Conservation (phyloP, 257 asterid genomes). For the Ballota nigra region DNA sequence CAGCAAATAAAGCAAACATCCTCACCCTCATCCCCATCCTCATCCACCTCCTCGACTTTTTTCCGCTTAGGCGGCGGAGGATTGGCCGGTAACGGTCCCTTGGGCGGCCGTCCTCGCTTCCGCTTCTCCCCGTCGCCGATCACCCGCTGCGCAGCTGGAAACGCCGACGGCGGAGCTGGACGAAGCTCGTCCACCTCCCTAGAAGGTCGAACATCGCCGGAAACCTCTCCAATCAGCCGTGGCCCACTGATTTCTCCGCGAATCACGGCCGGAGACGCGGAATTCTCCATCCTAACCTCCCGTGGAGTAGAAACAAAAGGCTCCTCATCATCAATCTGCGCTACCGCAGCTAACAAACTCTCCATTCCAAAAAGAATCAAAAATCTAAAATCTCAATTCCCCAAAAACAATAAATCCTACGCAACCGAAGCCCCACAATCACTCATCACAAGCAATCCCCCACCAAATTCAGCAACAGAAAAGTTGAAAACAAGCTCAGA, state of each 20-base stretch:
- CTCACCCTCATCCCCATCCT: conserved; percentile 86
- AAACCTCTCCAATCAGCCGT: conserved; percentile 27
- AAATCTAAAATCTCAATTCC: conserved; percentile 18
- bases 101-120: conserved; percentile 73
- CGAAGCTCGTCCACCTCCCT: conserved; percentile 23
- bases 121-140: conserved; percentile 45
- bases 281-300: conserved; percentile 25
- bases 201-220: conserved; percentile 24
- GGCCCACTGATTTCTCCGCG: conserved; percentile 19
- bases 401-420: conserved; percentile 13
- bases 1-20: conserved; percentile 97
- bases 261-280: conserved; percentile 26
- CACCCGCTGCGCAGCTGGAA: conserved; percentile 25
- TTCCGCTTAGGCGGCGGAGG: conserved; percentile 52
- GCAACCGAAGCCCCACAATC: conserved; percentile 11
- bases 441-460: neutral
- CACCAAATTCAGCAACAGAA: conserved; percentile 19
- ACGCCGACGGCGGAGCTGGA: conserved; percentile 22
- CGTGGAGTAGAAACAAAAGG: conserved; percentile 26
- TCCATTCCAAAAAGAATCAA: conserved; percentile 31
- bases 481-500: neutral
- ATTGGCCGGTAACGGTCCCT: conserved; percentile 35
- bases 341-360: conserved; percentile 58
- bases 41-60: conserved; percentile 60
- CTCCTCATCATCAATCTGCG: conserved; percentile 53